Percentiles rank a stretch among this genome's conserved stretches.
Conservation (phyloP, 768 basidiomycete species). For the Cyclocybe aegerita region DNA sequence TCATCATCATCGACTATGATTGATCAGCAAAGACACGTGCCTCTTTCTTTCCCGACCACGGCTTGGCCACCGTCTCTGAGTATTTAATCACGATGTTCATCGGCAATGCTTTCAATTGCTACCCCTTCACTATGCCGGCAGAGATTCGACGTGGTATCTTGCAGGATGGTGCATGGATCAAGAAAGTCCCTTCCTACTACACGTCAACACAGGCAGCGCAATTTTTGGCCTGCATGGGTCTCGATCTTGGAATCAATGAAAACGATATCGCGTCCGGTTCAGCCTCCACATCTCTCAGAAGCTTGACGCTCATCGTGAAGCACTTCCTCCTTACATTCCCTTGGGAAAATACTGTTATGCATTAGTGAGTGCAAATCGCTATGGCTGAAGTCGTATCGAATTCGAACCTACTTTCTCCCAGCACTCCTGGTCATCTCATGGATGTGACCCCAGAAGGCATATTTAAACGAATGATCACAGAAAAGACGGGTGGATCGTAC, state of each 20-base stretch:
- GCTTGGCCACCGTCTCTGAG: no score
- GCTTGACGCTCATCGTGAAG: conserved; percentile 23
- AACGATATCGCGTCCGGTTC: conserved; percentile 14
- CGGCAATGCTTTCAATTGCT: no score
- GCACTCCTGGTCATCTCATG: conserved; percentile 19
- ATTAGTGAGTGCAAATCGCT: conserved; percentile 29
- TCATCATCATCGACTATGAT: no score
- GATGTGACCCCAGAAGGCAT: conserved; percentile 23
- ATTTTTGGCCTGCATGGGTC: conserved; percentile 26
- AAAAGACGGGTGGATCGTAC: conserved; percentile 23
- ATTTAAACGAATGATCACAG: conserved; percentile 21
- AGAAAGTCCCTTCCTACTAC: conserved; percentile 20
- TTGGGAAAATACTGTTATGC: conserved; percentile 38
- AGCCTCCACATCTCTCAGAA: conserved; percentile 26
- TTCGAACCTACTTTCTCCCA: background rate
- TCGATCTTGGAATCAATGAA: conserved; percentile 11
- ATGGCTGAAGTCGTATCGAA: background rate
- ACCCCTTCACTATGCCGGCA: background rate
- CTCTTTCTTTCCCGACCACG: no score
- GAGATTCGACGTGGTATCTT: conserved; percentile 10
- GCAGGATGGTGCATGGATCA: conserved; percentile 22
- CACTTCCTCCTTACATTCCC: conserved; percentile 32
- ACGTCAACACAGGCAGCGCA: conserved; percentile 17
- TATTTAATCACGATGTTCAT: no score
- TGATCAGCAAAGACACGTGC: no score